Percentiles rank a stretch among this genome's conserved stretches.
These are phyloP conservation scores for Calonectria pauciramosa DNA, from an alignment of 2,329 filamentous ascomycete species.

Conservation along the genomic window DNA sequence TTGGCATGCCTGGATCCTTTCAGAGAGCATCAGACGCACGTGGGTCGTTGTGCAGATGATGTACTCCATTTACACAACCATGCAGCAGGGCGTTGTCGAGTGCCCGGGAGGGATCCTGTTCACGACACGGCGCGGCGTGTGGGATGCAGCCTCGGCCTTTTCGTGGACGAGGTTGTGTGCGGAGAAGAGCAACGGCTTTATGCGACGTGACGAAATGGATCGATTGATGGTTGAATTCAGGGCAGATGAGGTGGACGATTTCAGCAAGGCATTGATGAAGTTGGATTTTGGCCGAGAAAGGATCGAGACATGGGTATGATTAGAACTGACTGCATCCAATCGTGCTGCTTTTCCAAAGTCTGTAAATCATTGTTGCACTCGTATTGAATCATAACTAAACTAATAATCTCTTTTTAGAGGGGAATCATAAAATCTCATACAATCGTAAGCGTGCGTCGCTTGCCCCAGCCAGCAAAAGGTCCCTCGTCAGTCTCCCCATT, in stretches of 20 bases:
- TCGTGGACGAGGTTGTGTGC: conserved; percentile 38
- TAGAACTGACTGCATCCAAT: background rate
- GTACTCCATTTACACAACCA: background rate
- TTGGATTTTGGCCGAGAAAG: conserved; percentile 3
- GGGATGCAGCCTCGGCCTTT: conserved; percentile 42
- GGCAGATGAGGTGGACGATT: background rate
- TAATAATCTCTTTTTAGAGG: background rate
- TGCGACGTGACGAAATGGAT: conserved; percentile 31
- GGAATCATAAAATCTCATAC: background rate
- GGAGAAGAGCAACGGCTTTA: conserved; percentile 31
- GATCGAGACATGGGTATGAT: background rate
- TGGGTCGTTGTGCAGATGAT: conserved; percentile 38
- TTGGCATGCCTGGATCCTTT: conserved; percentile 49
- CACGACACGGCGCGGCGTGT: conserved; percentile 45
- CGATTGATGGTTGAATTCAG: background rate
- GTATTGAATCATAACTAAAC: background rate
- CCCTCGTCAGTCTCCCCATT: background rate
- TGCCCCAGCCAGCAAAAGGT: background rate
- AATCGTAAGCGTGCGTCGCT: background rate
- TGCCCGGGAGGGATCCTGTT: conserved; percentile 35
- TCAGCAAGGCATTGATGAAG: background rate
- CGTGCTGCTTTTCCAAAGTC: background rate
- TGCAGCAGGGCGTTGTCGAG: conserved; percentile 12
- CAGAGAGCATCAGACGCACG: conserved; percentile 48
- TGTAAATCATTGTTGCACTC: background rate